Evolutionary conservation across 1,139 yeast species (phyloP).

Genomic region (Taphrina pruni): DNA sequence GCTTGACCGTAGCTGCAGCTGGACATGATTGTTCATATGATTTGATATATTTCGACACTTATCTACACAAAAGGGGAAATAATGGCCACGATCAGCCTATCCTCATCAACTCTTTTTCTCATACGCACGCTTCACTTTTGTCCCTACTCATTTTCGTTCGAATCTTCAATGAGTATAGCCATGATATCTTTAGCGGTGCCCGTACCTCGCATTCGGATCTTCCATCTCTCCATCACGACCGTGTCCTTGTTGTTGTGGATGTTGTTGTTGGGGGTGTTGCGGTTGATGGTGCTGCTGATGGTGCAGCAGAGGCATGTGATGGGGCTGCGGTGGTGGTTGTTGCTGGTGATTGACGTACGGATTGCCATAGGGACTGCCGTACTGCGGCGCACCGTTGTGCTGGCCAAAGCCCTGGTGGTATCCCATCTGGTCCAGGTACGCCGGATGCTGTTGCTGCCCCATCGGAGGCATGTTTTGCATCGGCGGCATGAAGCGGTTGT

Average conservation of each 20-base stretch:
- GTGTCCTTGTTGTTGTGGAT: neutral
- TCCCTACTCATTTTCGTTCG: neutral
- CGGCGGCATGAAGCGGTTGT: slow-evolving; percentile 19
- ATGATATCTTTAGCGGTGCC: neutral
- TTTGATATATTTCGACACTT: neutral
- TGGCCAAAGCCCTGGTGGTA: slow-evolving; percentile 13
- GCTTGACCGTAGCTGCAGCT: too few relatives aligned
- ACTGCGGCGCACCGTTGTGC: slow-evolving; percentile 11
- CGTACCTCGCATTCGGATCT: slow-evolving; percentile 4
- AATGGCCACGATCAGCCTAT: neutral
- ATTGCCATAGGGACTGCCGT: slow-evolving; percentile 12
- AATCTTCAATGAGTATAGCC: neutral
- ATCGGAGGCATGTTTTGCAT: neutral
- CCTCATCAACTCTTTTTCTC: too few relatives aligned
- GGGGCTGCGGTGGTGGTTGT: slow-evolving; percentile 6
- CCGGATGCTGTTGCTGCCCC: slow-evolving; percentile 12
- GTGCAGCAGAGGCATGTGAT: slow-evolving; percentile 9
- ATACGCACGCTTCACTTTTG: too few relatives aligned
- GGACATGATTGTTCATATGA: too few relatives aligned
- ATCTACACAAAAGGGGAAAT: neutral
- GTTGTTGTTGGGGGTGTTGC: neutral
- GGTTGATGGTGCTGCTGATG: slow-evolving; percentile 20
- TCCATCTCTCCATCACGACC: slow-evolving; percentile 18
- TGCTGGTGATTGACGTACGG: slow-evolving; percentile 27
- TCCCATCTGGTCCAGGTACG: slow-evolving; percentile 21